Conservation (phyloP, 768 basidiomycete genomes). For the Trametes elegans region DNA sequence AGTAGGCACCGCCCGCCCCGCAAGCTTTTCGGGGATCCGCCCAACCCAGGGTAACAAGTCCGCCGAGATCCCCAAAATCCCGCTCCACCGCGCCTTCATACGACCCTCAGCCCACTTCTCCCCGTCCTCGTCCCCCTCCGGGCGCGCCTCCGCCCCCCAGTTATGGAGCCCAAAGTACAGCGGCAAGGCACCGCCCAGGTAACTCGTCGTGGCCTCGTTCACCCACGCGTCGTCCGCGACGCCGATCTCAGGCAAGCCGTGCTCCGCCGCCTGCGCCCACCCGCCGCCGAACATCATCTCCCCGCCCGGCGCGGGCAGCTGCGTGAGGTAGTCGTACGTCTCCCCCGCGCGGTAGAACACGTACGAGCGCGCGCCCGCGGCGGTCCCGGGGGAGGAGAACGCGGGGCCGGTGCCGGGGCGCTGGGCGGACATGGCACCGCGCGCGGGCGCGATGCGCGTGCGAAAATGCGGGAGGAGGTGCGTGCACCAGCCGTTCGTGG, state of each 20-base stretch:
- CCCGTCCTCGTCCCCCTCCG: conserved; percentile 13
- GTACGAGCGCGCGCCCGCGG: conserved; percentile 50
- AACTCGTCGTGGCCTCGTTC: conserved; percentile 36
- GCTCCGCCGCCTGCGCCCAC: conserved; percentile 33
- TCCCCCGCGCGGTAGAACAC: conserved; percentile 50
- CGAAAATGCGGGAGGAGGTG: conserved; percentile 66
- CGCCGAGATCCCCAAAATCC: conserved; percentile 58
- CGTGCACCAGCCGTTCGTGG: conserved; percentile 81
- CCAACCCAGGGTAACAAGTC: conserved; percentile 73
- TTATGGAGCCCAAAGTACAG: conserved; percentile 48
- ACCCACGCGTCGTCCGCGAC: conserved; percentile 36
- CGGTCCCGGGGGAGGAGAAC: conserved; percentile 21
- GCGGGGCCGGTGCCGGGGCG: conserved; percentile 42
- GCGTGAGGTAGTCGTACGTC: conserved; percentile 68
- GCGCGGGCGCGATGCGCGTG: conserved; percentile 57
- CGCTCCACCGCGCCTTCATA: conserved; percentile 61
- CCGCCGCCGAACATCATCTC: conserved; percentile 73
- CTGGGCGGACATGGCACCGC: conserved; percentile 67
- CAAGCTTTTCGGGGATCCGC: conserved; percentile 47
- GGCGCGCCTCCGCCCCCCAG: conserved; percentile 42
- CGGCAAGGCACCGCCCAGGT: conserved; percentile 50
- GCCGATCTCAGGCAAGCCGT: conserved; percentile 30
- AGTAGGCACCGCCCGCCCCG: conserved; percentile 38
- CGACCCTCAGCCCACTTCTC: conserved; percentile 40
- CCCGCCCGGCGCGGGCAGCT: conserved; percentile 45